These are phyloP conservation scores for Nymphaea thermarum DNA, from an alignment of 164 flowering plant species.

Conservation along the genomic window DNA sequence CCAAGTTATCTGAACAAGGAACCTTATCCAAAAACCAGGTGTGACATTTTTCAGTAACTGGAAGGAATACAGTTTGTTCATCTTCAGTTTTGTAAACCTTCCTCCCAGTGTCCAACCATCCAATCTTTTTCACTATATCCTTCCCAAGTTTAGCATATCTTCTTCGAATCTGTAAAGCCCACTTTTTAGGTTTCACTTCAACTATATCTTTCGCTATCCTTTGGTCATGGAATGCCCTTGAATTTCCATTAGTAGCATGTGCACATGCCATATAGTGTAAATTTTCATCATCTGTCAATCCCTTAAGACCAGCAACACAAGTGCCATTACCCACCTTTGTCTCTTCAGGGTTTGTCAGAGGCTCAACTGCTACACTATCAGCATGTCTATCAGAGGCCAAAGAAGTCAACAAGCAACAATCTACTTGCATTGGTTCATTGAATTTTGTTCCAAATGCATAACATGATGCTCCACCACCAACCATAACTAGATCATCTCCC, in stretches of 20 bases:
- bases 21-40: slow-evolving; percentile 19
- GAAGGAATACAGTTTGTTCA: slow-evolving; percentile 56
- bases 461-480: slow-evolving; percentile 94
- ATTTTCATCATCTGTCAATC: neutral
- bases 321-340: slow-evolving; percentile 4
- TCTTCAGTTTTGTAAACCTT: slow-evolving; percentile 44
- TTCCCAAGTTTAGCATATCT: slow-evolving; percentile 64
- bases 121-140: slow-evolving; percentile 68
- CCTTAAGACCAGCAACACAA: slow-evolving; percentile 6
- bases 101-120: slow-evolving; percentile 80
- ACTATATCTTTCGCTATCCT: neutral
- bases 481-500: slow-evolving; percentile 55
- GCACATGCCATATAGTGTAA: neutral
- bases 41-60: slow-evolving; percentile 47
- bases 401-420: slow-evolving; percentile 24
- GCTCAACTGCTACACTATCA: neutral
- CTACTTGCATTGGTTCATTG: slow-evolving; percentile 57
- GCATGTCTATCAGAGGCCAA: slow-evolving; percentile 9
- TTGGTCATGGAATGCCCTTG: neutral
- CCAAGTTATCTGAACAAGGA: slow-evolving; percentile 8
- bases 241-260: neutral
- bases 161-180: slow-evolving; percentile 50
- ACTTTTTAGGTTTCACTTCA: slow-evolving; percentile 11
- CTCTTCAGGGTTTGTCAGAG: slow-evolving; percentile 5
- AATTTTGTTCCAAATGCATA: slow-evolving; percentile 97